phyloP scores from a whole-genome alignment of 75 land plant genomes.

The Pinus albicaulis region DNA sequence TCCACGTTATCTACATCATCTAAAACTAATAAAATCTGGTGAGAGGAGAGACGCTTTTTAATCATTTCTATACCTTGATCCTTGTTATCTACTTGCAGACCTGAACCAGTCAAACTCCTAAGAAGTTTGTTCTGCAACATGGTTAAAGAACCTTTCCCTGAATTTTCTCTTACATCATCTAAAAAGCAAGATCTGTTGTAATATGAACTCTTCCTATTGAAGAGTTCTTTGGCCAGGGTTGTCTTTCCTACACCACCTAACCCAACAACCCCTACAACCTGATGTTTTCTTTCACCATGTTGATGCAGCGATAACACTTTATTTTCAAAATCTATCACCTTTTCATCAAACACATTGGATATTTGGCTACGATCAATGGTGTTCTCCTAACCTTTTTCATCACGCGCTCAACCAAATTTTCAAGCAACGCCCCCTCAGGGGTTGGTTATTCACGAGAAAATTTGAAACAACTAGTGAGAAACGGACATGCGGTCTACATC shows the following conservation, averaged over 20 bases:
- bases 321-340: background rate
- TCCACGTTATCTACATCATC: constrained; percentile 1
- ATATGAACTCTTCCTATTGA: too few relatives aligned
- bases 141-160: too few relatives aligned
- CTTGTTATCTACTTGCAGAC: background rate
- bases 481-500: too few relatives aligned
- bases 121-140: background rate
- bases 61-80: background rate
- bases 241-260: background rate
- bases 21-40: background rate
- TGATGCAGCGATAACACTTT: background rate
- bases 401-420: background rate
- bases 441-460: background rate
- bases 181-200: too few relatives aligned
- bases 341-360: background rate
- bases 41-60: background rate
- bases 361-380: background rate
- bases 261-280: background rate
- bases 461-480: too few relatives aligned
- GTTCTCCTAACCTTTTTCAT: background rate
- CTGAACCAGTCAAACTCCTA: background rate
- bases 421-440: background rate
- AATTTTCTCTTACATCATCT: too few relatives aligned
- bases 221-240: background rate
- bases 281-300: too few relatives aligned